Base-by-base conservation (phyloP, 371 early-diverging fungal genomes). In the Furculomyces boomerangus region DNA sequence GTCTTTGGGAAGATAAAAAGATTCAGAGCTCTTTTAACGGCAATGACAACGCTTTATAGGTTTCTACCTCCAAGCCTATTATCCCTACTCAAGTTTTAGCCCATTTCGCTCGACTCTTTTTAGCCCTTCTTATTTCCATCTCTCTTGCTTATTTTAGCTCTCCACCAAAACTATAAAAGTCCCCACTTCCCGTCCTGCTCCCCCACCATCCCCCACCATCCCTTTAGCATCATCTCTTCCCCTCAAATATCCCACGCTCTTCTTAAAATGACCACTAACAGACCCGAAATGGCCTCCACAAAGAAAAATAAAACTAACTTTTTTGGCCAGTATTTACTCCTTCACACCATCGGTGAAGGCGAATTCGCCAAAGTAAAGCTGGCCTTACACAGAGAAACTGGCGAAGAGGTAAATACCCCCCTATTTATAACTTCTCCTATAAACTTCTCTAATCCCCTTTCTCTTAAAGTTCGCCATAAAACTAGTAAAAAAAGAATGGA, bases 291-390 rank as follows among this genome's bases (percentile, higher is more conserved):
- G n/a, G n/a, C n/a, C n/a, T n/a, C n/a, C n/a, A n/a, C n/a, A n/a
- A 61, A 65, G 28, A 68, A 66, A 60, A 55, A 58, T 45, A 66
- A 65, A 58, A 63, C 58, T 47, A 73, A 78, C 52, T 79, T 85
- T 60, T 84, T 95, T 69, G 96, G 96, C 5, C 87, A 93, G 51
- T 99, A 97, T 69, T 78, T 84, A 20, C 71, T 98, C 41, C 75
- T 90, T 25, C 95, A 93, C 67, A 89, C 93, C 14, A 73, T 99
- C 16, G 99, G 99, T 52, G 93, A 89, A 66, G 99, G 99, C 31
- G 95, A 94, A 69, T 96, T 94, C 66, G 93, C 93, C 45, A 92
- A 95, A 71, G 99, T 99, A 59, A 95, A 96, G 65, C 78, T 94
- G 20, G 98, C 90, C 2, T 73, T 89, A 55, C 88, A 95, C 67